phyloP scores from a whole-genome alignment of 2,329 filamentous ascomycete genomes.

The Pyricularia pennisetigena region DNA sequence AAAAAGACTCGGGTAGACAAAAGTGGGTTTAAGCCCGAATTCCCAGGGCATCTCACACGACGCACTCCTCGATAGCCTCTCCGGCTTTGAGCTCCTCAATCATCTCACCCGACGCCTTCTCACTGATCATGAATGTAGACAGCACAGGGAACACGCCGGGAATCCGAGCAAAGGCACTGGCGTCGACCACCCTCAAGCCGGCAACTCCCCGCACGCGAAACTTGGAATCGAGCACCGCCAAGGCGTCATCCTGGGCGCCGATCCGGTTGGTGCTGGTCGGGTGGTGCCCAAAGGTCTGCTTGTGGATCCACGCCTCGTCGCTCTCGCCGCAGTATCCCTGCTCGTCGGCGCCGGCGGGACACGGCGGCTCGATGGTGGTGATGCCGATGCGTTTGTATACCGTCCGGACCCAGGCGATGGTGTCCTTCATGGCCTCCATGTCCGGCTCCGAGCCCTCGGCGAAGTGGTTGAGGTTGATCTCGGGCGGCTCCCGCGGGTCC shows the following conservation, averaged over 20 bases:
- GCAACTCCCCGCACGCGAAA: conserved; percentile 41
- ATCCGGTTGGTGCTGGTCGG: conserved; percentile 40
- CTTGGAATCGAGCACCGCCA: conserved; percentile 40
- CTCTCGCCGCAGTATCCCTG: conserved; percentile 5
- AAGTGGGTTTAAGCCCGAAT: too few relatives aligned
- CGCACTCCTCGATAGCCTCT: conserved; percentile 1
- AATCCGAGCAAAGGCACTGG: conserved; percentile 36
- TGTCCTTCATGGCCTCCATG: conserved; percentile 25
- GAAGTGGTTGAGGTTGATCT: conserved; percentile 52
- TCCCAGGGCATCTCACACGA: background rate
- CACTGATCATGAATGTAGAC: conserved; percentile 36
- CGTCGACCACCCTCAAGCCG: conserved; percentile 45
- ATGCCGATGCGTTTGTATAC: conserved; percentile 15
- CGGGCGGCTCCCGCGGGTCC: conserved; percentile 52
- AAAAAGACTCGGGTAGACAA: too few relatives aligned
- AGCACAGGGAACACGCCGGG: conserved; percentile 33
- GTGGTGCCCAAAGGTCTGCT: conserved; percentile 32
- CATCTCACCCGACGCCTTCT: conserved; percentile 48
- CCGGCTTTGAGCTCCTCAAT: conserved; percentile 4
- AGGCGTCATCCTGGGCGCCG: conserved; percentile 35
- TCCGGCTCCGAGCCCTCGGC: conserved; percentile 35
- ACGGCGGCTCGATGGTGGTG: conserved; percentile 16
- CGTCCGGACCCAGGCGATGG: conserved; percentile 18
- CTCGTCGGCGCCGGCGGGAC: conserved; percentile 11
- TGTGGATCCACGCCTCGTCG: conserved; percentile 6